Evolutionary conservation across 2,329 filamentous ascomycete species (phyloP).

Genomic region (Talaromyces sp.): DNA sequence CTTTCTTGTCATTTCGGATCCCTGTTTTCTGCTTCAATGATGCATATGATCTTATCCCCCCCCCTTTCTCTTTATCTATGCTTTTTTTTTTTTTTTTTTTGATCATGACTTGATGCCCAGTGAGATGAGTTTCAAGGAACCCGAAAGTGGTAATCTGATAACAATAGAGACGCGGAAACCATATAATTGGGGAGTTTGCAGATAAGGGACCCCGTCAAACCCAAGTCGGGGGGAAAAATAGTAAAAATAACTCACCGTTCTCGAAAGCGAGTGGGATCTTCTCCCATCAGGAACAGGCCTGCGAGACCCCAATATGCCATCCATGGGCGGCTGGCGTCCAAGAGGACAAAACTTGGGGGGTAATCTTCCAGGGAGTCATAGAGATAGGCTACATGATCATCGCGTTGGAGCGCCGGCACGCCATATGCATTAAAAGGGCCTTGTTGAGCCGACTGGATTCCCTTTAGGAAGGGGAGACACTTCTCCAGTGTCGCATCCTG

Average conservation of each 20-base stretch:
- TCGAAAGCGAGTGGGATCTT: constrained; percentile 69
- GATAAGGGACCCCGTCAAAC: not conserved
- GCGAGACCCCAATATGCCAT: constrained; percentile 89
- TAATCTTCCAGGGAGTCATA: constrained; percentile 59
- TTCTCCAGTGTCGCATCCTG: constrained; percentile 71
- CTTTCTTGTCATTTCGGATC: not conserved
- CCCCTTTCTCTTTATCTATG: not conserved
- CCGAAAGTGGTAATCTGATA: not conserved
- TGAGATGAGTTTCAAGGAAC: not conserved
- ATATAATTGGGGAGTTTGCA: not conserved
- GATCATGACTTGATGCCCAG: not conserved
- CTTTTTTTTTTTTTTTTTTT: not conserved
- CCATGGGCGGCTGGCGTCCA: constrained; percentile 91
- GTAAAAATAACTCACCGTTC: constrained; percentile 52
- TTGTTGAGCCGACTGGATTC: constrained; percentile 52
- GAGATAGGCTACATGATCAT: constrained; percentile 54
- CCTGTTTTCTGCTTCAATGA: not conserved
- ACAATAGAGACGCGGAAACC: not conserved
- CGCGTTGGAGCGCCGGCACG: constrained; percentile 72
- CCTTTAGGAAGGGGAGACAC: constrained; percentile 68
- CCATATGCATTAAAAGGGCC: constrained; percentile 68
- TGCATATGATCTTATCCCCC: not conserved
- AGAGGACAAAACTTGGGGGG: constrained; percentile 69
- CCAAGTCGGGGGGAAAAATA: constrained; percentile 6
- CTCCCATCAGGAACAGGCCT: constrained; percentile 73